Evolutionary conservation across 2,329 filamentous ascomycete genomes (phyloP), one percentile per base, ranked within the genome.

Genomic region (Fonsecaea monophora): DNA sequence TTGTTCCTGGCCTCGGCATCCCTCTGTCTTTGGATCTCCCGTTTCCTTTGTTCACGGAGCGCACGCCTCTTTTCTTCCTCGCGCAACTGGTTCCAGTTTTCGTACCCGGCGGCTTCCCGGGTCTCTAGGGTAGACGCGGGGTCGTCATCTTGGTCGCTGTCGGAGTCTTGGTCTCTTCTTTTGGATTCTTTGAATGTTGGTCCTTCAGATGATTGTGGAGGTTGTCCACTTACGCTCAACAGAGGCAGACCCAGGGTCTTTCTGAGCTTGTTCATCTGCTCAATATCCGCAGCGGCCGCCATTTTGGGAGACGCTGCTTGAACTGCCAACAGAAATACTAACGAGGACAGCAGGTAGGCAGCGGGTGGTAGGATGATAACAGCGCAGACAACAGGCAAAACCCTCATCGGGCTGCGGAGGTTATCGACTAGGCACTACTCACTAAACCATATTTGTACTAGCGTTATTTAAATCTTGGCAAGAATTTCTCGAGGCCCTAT

Each of bases 11-110:
- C 91, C 3, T 92, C 93, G 65, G 87, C 85, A 76, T 99, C 95
- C 73, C 93, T 90, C 50, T 92, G 93, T 78, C 90, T 95, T 78
- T 94, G 94, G 73, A 97, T 89, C 1, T 91, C 90, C 10, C 90
- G 90, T n/a, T 89, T 88, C 74, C 89, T 90, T 74, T 92, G 90
- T 70, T 96, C 91, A 64, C 92, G 91, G 38, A 67, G 62, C 21
- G 67, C 25, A 75, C 87, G 89, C 75, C 85, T 88, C 81, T 92
- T 96, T 13, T 90, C 87, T 32, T 87, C 85, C 18, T 90, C 91
- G 68, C 89, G 85, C 4, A 87, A 78, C 73, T 85, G 85, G 74
- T 85, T 84, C 84, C 77, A 85, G 76, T 81, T 82, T 15, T 78
- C 77, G 59, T 77, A 80, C n/a, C 77, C 76, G 68, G 78, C 74